A percentile compares a stretch with the other conserved stretches of the same genome.
These are phyloP conservation scores for Dianthus caryophyllus DNA, from an alignment of 148 eudicot genomes.

Conservation along the genomic window DNA sequence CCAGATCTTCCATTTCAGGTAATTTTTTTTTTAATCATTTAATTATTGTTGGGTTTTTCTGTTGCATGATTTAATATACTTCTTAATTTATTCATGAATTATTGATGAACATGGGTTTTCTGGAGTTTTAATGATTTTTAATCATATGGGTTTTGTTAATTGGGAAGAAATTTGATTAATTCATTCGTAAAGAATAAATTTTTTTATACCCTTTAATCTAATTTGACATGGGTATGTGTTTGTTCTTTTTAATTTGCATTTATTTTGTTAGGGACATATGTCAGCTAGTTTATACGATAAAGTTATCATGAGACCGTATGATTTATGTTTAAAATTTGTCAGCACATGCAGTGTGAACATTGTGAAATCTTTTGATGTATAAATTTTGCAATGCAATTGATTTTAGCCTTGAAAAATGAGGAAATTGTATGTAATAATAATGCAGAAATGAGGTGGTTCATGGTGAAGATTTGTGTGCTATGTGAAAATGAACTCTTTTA, in stretches of 20 bases:
- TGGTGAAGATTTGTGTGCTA: conserved; percentile 21
- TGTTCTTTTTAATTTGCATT: neutral
- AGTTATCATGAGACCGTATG: too few species aligned
- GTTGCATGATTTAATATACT: neutral
- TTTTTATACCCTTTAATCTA: conserved; percentile 4
- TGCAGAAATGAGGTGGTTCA: conserved; percentile 48
- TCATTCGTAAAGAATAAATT: neutral
- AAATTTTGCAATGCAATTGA: neutral
- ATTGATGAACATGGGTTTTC: neutral
- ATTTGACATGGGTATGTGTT: conserved; percentile 2
- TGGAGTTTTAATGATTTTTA: neutral
- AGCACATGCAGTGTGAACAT: too few species aligned
- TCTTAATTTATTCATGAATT: neutral
- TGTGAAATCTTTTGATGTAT: too few species aligned
- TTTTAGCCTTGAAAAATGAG: neutral
- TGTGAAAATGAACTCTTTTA: conserved; percentile 40
- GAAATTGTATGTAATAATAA: conserved; percentile 3
- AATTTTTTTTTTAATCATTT: neutral
- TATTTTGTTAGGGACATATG: too few species aligned
- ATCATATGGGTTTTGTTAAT: neutral
- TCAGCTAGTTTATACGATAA: too few species aligned
- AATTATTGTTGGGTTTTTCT: neutral
- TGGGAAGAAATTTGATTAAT: conserved; percentile 7
- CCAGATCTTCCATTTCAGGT: conserved; percentile 13
- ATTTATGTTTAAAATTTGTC: too few species aligned